Conservation (phyloP, 2,329 filamentous ascomycete species). For the Fusarium pseudoanthophilum region DNA sequence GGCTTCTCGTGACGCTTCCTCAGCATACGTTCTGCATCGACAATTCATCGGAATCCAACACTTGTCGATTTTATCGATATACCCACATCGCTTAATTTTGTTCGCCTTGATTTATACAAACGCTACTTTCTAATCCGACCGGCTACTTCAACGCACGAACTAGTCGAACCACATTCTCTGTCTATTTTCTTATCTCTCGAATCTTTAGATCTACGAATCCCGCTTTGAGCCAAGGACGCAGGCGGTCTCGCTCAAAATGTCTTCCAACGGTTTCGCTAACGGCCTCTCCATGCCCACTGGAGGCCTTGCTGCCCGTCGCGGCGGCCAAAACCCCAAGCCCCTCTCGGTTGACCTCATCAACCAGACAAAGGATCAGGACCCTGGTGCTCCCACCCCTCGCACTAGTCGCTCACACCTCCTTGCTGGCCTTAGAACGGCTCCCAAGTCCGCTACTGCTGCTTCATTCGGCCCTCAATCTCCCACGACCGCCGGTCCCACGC, state of each 20-base stretch:
- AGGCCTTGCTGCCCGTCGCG: slow-evolving; percentile 85
- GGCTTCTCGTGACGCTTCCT: slow-evolving; percentile 24
- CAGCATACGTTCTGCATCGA: slow-evolving; percentile 32
- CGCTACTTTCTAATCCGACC: slow-evolving; percentile 39
- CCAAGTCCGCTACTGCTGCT: slow-evolving; percentile 81
- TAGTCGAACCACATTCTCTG: slow-evolving; percentile 38
- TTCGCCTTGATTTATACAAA: slow-evolving; percentile 30
- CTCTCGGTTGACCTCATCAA: slow-evolving; percentile 81
- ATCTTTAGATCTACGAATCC: slow-evolving; percentile 30
- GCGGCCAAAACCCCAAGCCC: slow-evolving; percentile 89
- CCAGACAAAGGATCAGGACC: slow-evolving; percentile 73
- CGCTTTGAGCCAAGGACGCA: slow-evolving; percentile 79
- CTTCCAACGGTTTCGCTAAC: slow-evolving; percentile 82
- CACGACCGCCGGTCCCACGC: slow-evolving; percentile 53
- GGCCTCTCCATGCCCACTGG: slow-evolving; percentile 80
- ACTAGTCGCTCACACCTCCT: slow-evolving; percentile 95
- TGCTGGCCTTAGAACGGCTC: slow-evolving; percentile 91
- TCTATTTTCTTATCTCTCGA: slow-evolving; percentile 22
- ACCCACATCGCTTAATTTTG: slow-evolving; percentile 43
- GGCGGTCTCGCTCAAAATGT: slow-evolving; percentile 99
- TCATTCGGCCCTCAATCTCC: slow-evolving; percentile 77
- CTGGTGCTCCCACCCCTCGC: slow-evolving; percentile 81
- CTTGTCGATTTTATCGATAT: slow-evolving; percentile 40
- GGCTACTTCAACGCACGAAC: slow-evolving; percentile 26
- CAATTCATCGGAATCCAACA: slow-evolving; percentile 27